A percentile compares a stretch with the other conserved stretches of the same genome.
phyloP scores from a whole-genome alignment of 1,284 basidiomycete species.

The Leccinum pachyderme region DNA sequence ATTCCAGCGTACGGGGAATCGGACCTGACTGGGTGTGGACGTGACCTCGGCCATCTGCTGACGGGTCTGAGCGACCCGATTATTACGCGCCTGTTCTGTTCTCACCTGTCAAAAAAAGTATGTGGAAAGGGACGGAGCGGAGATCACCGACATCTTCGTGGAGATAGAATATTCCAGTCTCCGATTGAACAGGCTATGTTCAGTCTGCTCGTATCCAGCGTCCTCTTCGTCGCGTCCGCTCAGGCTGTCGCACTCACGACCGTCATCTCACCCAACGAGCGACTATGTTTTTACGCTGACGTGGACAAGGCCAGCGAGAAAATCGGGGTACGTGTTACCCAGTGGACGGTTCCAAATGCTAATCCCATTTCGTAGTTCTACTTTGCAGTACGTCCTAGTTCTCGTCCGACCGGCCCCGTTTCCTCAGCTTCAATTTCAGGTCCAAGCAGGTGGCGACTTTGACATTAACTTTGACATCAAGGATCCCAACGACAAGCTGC shows the following conservation, averaged over 20 bases:
- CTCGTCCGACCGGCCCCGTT: conserved; percentile 34
- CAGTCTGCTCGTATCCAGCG: conserved; percentile 18
- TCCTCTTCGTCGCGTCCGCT: conserved; percentile 24
- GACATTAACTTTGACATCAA: conserved; percentile 95
- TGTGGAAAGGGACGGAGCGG: neutral
- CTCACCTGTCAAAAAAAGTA: conserved; percentile 19
- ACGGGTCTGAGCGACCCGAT: neutral
- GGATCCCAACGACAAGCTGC: conserved; percentile 83
- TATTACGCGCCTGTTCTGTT: neutral
- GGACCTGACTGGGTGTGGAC: too few relatives aligned
- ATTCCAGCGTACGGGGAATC: neutral
- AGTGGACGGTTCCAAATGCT: conserved; percentile 2
- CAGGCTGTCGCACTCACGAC: conserved; percentile 83
- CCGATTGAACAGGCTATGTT: conserved; percentile 22
- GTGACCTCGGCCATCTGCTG: conserved; percentile 2
- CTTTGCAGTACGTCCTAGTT: conserved; percentile 48
- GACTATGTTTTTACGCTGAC: conserved; percentile 93
- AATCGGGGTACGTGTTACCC: conserved; percentile 64
- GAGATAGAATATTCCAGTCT: conserved; percentile 12
- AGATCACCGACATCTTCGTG: conserved; percentile 7
- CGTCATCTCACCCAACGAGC: conserved; percentile 80
- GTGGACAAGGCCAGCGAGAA: conserved; percentile 95
- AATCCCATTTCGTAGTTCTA: conserved; percentile 44
- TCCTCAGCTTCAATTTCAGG: conserved; percentile 40
- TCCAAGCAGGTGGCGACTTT: conserved; percentile 96